These are phyloP conservation scores for Bothriochloa decipiens DNA, from an alignment of 176 grass and related monocot species.

Conservation along the genomic window DNA sequence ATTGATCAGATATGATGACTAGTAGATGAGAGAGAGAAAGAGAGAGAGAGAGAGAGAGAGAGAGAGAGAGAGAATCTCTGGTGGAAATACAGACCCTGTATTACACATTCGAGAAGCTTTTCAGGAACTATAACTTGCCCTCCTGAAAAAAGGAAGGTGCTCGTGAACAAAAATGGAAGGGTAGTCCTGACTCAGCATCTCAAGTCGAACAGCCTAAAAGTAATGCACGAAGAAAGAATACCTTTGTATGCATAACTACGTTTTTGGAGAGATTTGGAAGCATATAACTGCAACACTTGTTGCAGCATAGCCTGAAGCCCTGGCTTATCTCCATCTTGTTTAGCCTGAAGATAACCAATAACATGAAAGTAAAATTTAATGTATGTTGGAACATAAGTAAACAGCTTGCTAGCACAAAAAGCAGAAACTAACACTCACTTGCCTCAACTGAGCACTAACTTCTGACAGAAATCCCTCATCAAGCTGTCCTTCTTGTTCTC, in stretches of 20 bases:
- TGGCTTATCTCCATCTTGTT: constrained; percentile 92
- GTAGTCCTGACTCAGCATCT: constrained; percentile 1
- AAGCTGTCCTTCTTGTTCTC: constrained; percentile 80
- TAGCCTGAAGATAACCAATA: constrained; percentile 55
- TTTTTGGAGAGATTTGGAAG: constrained; percentile 76
- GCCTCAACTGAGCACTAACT: constrained; percentile 93
- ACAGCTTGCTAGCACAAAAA: neutral
- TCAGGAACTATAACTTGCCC: constrained; percentile 72
- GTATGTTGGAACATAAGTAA: neutral
- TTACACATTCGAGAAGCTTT: constrained; percentile 85
- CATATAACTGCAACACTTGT: constrained; percentile 89
- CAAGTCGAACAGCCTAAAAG: neutral
- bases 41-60: no score
- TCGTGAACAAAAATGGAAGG: constrained; percentile 15
- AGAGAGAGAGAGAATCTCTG: neutral
- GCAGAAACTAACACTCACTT: constrained; percentile 59
- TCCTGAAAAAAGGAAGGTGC: constrained; percentile 40
- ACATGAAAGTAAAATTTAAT: constrained; percentile 3
- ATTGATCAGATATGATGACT: constrained; percentile 21
- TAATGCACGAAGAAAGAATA: constrained; percentile 29
- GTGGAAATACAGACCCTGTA: constrained; percentile 57
- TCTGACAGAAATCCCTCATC: constrained; percentile 93
- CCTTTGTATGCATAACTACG: constrained; percentile 92
- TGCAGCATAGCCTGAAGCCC: constrained; percentile 87
- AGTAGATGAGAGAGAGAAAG: neutral